Conservation (phyloP, 495 filamentous ascomycete genomes). For the Xylaria castorea region DNA sequence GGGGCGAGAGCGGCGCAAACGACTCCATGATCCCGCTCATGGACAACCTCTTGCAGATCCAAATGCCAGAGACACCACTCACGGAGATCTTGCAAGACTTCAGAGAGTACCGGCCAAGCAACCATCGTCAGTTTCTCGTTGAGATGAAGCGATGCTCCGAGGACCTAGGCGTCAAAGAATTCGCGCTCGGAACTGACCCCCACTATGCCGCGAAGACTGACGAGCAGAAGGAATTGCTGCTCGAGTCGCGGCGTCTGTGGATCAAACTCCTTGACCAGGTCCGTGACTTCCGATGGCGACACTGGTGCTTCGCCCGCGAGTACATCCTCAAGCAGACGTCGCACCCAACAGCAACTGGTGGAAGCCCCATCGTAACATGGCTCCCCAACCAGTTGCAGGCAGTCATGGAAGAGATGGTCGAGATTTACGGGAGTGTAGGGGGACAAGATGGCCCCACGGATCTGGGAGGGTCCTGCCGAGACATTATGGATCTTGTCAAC, state of each 20-base stretch:
- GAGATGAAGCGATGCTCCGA: slow-evolving; percentile 66
- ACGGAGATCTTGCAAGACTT: slow-evolving; percentile 87
- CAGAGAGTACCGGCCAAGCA: slow-evolving; percentile 80
- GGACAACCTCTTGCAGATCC: slow-evolving; percentile 79
- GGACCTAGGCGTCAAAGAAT: slow-evolving; percentile 64
- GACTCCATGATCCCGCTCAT: slow-evolving; percentile 86
- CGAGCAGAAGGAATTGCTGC: slow-evolving; percentile 30
- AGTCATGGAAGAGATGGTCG: slow-evolving; percentile 77
- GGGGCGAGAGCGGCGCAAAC: slow-evolving; percentile 89
- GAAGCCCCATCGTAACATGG: slow-evolving; percentile 92
- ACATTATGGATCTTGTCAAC: slow-evolving; percentile 75
- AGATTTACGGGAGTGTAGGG: slow-evolving; percentile 61
- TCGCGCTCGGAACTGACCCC: slow-evolving; percentile 61
- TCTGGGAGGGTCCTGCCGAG: slow-evolving; percentile 44
- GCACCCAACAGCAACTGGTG: slow-evolving; percentile 88
- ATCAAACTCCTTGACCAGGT: slow-evolving; percentile 80
- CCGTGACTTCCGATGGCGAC: slow-evolving; percentile 88
- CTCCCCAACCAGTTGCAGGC: slow-evolving; percentile 83
- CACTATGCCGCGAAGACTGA: slow-evolving; percentile 33
- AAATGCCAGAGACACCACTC: slow-evolving; percentile 83
- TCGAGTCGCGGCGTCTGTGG: slow-evolving; percentile 63
- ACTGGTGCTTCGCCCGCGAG: slow-evolving; percentile 94
- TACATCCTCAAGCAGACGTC: slow-evolving; percentile 85
- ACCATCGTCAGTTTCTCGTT: slow-evolving; percentile 82
- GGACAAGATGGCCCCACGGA: slow-evolving; percentile 43